Base-by-base conservation (phyloP, 768 basidiomycete genomes). In the Russula foetens region DNA sequence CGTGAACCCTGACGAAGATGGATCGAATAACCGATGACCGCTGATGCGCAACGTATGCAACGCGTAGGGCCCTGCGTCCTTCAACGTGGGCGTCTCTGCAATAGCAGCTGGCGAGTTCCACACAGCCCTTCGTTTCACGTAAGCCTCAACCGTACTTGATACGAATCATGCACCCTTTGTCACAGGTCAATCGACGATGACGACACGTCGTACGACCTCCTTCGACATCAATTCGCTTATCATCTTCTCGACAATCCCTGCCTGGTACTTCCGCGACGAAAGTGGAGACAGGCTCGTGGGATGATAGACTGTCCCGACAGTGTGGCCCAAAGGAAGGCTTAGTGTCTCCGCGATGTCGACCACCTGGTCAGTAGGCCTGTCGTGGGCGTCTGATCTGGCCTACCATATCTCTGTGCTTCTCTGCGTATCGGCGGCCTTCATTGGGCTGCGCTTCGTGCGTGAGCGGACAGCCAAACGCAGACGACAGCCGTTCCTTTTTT, bases 221-320 rank as follows among this genome's bases (percentile, higher is more conserved):
- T n/a, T n/a, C n/a, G n/a, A n/a, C n/a, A n/a, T n/a, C n/a, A n/a
- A n/a, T n/a, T n/a, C n/a, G n/a, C n/a, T n/a, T n/a, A 69, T 75
- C 15, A 68, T 75, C 8, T 53, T 71, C 44, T 73, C 72, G 11
- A 77, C 76, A 2, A 73, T 75, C 12, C 74, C 76, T 33, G 71
- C 72, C 0, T 71, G 73, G 58, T 74, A 75, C 45, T 75, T 75
- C 56, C 62, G 66, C 2, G 74, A 75, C 29, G 67, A 66, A 21
- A 64, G 66, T 11, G 74, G 74, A 4, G 74, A 75, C 52, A 59
- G 56, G 24, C n/a, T n/a, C n/a, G n/a, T 67, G 15, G 73, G 74
- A 12, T 68, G 73, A 33, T 65, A 59, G 12, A 75, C 73, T 0
- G 58, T 73, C 12, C 72, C 74, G 4, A 69, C 74, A 29, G 54